These are phyloP conservation scores for Trichocladium uniseriatum DNA, from an alignment of 495 filamentous ascomycete species.

Conservation along the genomic window DNA sequence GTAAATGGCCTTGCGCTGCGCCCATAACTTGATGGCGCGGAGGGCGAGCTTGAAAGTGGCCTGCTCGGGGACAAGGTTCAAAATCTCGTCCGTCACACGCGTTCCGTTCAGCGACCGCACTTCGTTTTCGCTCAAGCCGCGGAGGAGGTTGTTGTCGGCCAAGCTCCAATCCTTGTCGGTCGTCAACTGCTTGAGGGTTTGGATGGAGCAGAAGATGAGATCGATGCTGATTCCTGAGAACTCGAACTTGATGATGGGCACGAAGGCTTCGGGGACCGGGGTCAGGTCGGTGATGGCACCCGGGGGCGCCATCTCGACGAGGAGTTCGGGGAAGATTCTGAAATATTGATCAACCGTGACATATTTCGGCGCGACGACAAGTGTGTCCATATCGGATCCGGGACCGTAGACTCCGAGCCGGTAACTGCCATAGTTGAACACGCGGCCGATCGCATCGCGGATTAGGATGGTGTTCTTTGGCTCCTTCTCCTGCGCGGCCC, in stretches of 20 bases:
- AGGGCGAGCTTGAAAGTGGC: conserved; percentile 81
- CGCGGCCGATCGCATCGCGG: conserved; percentile 73
- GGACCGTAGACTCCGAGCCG: conserved; percentile 89
- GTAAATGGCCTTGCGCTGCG: conserved; percentile 85
- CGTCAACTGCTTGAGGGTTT: conserved; percentile 58
- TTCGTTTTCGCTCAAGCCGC: conserved; percentile 76
- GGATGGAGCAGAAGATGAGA: conserved; percentile 79
- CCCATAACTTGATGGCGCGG: conserved; percentile 92
- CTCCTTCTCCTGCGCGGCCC: conserved; percentile 61
- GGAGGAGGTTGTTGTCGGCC: conserved; percentile 71
- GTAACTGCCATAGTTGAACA: conserved; percentile 94
- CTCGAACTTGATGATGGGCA: conserved; percentile 94
- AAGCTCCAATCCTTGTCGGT: conserved; percentile 54
- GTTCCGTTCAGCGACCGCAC: conserved; percentile 88
- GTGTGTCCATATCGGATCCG: conserved; percentile 94
- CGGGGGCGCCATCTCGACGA: conserved; percentile 60
- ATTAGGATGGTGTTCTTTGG: conserved; percentile 66
- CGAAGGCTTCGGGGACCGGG: conserved; percentile 77
- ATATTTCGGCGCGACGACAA: conserved; percentile 82
- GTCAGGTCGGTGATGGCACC: conserved; percentile 79
- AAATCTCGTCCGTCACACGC: conserved; percentile 83
- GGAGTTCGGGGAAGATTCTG: conserved; percentile 65
- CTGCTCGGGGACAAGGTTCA: conserved; percentile 77
- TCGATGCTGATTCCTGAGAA: conserved; percentile 87
- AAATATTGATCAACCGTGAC: conserved; percentile 86